Percentiles rank a stretch among this genome's conserved stretches.
Conservation (phyloP, 2,329 filamentous ascomycete genomes). For the Claviceps cyperi region DNA sequence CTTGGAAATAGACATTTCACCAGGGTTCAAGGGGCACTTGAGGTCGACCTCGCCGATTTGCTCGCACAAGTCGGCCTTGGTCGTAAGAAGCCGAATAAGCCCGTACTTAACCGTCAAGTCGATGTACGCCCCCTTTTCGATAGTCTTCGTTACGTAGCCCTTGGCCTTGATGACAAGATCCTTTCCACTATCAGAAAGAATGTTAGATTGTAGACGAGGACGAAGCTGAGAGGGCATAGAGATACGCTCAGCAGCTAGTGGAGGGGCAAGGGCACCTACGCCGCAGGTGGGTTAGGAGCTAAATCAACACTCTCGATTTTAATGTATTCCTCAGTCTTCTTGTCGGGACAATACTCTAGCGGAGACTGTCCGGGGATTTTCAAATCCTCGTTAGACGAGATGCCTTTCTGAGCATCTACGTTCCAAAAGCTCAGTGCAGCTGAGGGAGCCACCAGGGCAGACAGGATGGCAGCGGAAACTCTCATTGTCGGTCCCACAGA, state of each 20-base stretch:
- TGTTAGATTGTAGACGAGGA: conserved; percentile 11
- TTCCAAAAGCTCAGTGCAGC: conserved; percentile 28
- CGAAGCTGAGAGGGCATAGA: not conserved
- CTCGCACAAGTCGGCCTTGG: conserved; percentile 73
- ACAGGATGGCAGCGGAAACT: conserved; percentile 29
- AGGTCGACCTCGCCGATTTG: conserved; percentile 79
- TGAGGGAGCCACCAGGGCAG: conserved; percentile 30
- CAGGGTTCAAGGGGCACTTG: conserved; percentile 75
- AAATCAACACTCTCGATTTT: conserved; percentile 69
- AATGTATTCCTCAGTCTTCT: conserved; percentile 57
- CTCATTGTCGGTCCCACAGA: conserved; percentile 14
- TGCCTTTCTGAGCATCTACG: conserved; percentile 16
- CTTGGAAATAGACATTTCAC: conserved; percentile 60
- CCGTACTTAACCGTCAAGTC: conserved; percentile 84
- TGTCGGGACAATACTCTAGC: conserved; percentile 56
- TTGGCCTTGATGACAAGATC: conserved; percentile 64
- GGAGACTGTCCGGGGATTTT: conserved; percentile 77
- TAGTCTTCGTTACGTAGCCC: conserved; percentile 57
- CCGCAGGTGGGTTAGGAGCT: conserved; percentile 67
- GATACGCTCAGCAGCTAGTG: not conserved
- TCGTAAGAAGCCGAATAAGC: conserved; percentile 75
- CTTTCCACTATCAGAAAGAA: conserved; percentile 44
- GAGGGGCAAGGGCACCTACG: conserved; percentile 37
- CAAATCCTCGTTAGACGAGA: conserved; percentile 35
- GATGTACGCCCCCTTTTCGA: conserved; percentile 70